Percentiles rank a stretch among this genome's conserved stretches.
These are phyloP conservation scores for Monosporozyma aerobia DNA, from an alignment of 805 yeast genomes.

Conservation along the genomic window DNA sequence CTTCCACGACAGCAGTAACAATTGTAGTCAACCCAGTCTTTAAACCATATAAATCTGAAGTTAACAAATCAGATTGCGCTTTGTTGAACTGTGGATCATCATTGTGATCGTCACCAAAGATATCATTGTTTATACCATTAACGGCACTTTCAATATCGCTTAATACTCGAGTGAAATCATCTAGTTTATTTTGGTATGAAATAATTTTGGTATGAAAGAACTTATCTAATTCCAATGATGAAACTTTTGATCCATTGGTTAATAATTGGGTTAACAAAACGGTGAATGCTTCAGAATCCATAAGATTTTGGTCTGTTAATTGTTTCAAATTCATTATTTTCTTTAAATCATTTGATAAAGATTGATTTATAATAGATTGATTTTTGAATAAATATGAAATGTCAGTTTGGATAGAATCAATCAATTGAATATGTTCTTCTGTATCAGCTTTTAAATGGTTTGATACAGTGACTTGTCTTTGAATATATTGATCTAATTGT, in stretches of 20 bases:
- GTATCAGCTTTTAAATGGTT: constrained; percentile 56
- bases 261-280: constrained; percentile 42
- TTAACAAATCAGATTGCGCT: background rate
- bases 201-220: constrained; percentile 40
- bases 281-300: constrained; percentile 45
- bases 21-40: constrained; percentile 38
- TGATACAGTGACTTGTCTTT: constrained; percentile 63
- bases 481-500: constrained; percentile 62
- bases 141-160: constrained; percentile 53
- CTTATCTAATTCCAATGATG: constrained; percentile 47
- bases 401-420: constrained; percentile 67
- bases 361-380: constrained; percentile 56
- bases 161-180: constrained; percentile 39
- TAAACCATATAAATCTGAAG: constrained; percentile 13
- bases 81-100: background rate
- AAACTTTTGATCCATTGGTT: constrained; percentile 47
- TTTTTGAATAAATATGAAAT: constrained; percentile 53
- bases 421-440: constrained; percentile 52
- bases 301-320: constrained; percentile 31
- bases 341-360: constrained; percentile 41
- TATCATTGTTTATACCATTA: constrained; percentile 47
- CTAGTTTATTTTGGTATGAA: constrained; percentile 35
- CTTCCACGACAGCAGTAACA: constrained; percentile 55
- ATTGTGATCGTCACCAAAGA: constrained; percentile 16
- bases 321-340: constrained; percentile 39